A percentile compares a stretch with the other conserved stretches of the same genome.
These are phyloP conservation scores for Schizochytrium sp. DNA, from an alignment of 108 stramenopile genomes.

Conservation along the genomic window DNA sequence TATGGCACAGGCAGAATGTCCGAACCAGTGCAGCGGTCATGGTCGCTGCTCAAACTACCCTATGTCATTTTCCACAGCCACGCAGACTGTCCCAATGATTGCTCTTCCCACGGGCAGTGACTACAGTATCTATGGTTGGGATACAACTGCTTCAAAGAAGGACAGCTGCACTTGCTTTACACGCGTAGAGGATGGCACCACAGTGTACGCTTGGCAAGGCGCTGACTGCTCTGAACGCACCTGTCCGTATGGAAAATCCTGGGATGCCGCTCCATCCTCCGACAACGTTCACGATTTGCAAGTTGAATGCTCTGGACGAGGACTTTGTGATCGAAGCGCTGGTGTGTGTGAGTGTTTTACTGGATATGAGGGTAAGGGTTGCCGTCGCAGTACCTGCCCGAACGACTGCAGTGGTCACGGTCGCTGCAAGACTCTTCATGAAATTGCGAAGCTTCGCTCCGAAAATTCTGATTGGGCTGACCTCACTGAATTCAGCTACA, in stretches of 20 bases:
- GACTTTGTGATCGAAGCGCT: constrained; percentile 80
- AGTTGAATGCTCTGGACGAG: constrained; percentile 86
- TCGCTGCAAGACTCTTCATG: constrained; percentile 81
- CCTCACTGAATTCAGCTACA: constrained; percentile 69
- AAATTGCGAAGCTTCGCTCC: constrained; percentile 76
- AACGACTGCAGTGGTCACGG: constrained; percentile 82
- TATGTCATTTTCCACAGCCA: constrained; percentile 56
- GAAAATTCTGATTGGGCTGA: constrained; percentile 72
- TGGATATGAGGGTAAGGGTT: constrained; percentile 87
- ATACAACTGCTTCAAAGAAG: constrained; percentile 63
- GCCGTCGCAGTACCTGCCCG: constrained; percentile 80
- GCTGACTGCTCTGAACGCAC: constrained; percentile 84
- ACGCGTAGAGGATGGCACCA: constrained; percentile 71
- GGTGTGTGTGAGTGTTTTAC: constrained; percentile 84
- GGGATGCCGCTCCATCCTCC: constrained; percentile 70
- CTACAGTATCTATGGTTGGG: constrained; percentile 14
- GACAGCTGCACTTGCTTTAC: constrained; percentile 84
- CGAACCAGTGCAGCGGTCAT: constrained; percentile 75
- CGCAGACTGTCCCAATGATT: constrained; percentile 12
- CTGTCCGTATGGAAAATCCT: constrained; percentile 81
- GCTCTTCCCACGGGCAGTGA: background rate
- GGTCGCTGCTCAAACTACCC: constrained; percentile 76
- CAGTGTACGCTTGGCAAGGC: constrained; percentile 81
- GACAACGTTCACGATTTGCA: constrained; percentile 76
- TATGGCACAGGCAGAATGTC: constrained; percentile 66